Conservation (phyloP, 2,329 filamentous ascomycete genomes). For the Gaeumannomyces sp. region DNA sequence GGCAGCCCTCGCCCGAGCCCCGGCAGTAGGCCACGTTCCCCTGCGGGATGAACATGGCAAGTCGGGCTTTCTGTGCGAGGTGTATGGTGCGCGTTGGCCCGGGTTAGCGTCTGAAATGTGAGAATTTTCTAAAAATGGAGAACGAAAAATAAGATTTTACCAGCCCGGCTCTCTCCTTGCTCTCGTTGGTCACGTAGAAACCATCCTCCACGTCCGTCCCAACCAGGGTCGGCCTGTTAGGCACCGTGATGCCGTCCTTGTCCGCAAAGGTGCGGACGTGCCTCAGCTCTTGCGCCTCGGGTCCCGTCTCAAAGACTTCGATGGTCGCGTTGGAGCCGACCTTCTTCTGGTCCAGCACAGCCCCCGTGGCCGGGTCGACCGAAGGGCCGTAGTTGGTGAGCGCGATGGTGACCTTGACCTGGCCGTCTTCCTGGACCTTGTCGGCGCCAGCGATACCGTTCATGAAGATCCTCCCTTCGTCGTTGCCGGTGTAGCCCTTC, state of each 20-base stretch:
- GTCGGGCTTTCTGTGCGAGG: conserved; percentile 12
- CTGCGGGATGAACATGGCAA: conserved; percentile 19
- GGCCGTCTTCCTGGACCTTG: conserved; percentile 12
- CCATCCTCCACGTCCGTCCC: conserved; percentile 14
- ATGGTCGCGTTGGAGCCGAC: conserved; percentile 17
- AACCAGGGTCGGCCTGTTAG: conserved; percentile 21
- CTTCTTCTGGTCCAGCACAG: conserved; percentile 12
- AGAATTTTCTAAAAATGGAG: too few species aligned
- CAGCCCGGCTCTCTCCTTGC: conserved; percentile 15
- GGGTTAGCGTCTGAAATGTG: not conserved
- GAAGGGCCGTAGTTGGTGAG: conserved; percentile 22
- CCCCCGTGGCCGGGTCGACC: conserved; percentile 18
- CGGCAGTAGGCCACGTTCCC: conserved; percentile 25
- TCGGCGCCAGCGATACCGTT: conserved; percentile 23
- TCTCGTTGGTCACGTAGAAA: conserved; percentile 24
- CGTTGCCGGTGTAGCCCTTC: conserved; percentile 24
- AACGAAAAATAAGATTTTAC: conserved; percentile 13
- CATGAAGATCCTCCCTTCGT: conserved; percentile 23
- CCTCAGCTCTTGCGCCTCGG: conserved; percentile 14
- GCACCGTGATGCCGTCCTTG: conserved; percentile 17
- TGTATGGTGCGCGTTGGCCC: too few species aligned
- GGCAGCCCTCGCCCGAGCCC: conserved; percentile 16
- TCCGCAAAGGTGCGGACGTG: conserved; percentile 20
- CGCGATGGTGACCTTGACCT: conserved; percentile 19
- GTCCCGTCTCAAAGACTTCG: conserved; percentile 16